Base-by-base conservation (phyloP, 129 eudicot species). In the Tagetes patula region DNA sequence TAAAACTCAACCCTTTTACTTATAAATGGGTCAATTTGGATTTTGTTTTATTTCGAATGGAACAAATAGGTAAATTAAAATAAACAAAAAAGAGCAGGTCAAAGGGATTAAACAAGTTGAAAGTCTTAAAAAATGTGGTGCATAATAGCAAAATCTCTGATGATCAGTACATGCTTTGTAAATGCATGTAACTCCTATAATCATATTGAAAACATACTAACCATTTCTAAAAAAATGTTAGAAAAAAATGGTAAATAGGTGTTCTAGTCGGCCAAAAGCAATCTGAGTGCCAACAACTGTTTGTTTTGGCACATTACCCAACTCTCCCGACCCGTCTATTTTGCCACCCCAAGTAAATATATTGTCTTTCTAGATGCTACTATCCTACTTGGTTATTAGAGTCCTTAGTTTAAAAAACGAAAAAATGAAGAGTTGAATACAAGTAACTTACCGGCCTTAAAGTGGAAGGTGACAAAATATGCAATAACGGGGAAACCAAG, bases 381-480 rank as follows among this genome's bases (percentile, higher is more conserved):
- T 13, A 52, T 3, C 58, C 31, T 52, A n/a, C 30, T 50, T 50
- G 56, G 31, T 50, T 52, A 52, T n/a, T 52, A 10, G 10, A 20
- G 20, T 49, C 55, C 55, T 49, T 49, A 20, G 11, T 12, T 39
- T 27, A 66, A 47, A 56, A 59, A 69, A 2, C 3, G 43, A 65
- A 13, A 75, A 20, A 34, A 55, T 32, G 8, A 68, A 43, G 48
- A 54, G 65, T 8, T 69, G 59, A 60, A 70, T 50, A 43, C 0
- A 69, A 64, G 80, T 39, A 76, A 50, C 69, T 86, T 90, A 94
- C 99, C 93, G 97, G 99, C 56, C 92, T 86, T 45, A 94, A 53
- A 31, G 89, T 86, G 79, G 91, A 84, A 38, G 99, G 99, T 74
- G 97, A 94, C 36, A 94, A 59, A 61, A 90, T 90, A 85, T 94